phyloP scores from a whole-genome alignment of 148 eudicot species.

The Cornus florida region DNA sequence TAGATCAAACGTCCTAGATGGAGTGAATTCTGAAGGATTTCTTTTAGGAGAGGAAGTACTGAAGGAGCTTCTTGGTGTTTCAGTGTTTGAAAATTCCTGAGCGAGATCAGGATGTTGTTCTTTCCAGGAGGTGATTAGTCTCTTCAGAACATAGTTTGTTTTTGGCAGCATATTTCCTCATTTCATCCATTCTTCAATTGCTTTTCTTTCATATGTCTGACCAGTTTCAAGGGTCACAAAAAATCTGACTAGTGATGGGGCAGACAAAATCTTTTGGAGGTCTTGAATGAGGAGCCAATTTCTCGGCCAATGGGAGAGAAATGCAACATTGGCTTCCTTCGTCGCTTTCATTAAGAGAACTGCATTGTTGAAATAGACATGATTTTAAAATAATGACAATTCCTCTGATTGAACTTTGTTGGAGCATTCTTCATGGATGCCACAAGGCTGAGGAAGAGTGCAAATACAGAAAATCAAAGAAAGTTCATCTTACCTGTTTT shows the following conservation, averaged over 20 bases:
- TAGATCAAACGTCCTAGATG: conserved; percentile 13
- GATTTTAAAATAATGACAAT: conserved; percentile 2
- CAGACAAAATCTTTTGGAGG: conserved; percentile 67
- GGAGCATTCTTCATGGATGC: background rate
- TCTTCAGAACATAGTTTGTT: conserved; percentile 54
- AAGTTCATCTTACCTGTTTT: conserved; percentile 24
- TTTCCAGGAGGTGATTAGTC: conserved; percentile 56
- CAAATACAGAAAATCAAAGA: background rate
- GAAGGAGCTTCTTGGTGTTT: conserved; percentile 32
- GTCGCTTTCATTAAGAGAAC: conserved; percentile 31
- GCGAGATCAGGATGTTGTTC: conserved; percentile 52
- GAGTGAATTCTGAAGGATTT: conserved; percentile 18
- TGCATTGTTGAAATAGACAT: conserved; percentile 12
- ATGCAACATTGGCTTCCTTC: conserved; percentile 36
- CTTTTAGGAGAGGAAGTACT: conserved; percentile 23
- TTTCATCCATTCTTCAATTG: conserved; percentile 61
- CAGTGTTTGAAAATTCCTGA: conserved; percentile 39
- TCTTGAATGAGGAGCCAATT: conserved; percentile 36
- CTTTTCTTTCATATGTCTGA: conserved; percentile 61
- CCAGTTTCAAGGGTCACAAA: conserved; percentile 60
- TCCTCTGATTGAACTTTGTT: background rate
- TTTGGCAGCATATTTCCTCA: conserved; percentile 56
- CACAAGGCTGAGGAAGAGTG: background rate
- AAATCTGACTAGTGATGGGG: conserved; percentile 53
- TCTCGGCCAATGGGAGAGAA: conserved; percentile 37